Percentiles rank a stretch among this genome's conserved stretches.
These are phyloP conservation scores for Herpetospermum pedunculosum DNA, from an alignment of 306 rosid genomes.

Conservation along the genomic window DNA sequence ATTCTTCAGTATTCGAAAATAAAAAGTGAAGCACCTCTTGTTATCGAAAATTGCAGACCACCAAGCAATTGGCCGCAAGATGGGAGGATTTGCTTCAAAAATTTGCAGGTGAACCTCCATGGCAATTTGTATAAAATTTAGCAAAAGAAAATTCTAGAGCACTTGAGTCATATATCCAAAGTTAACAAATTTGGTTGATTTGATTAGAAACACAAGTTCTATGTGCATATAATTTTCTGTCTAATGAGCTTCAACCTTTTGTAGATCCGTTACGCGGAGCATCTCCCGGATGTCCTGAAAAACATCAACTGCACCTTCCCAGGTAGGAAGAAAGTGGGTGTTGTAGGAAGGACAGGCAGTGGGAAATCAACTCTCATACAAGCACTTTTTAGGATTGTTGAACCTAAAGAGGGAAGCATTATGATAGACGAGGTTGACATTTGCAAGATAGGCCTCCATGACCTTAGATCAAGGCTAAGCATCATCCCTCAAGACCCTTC, in stretches of 20 bases:
- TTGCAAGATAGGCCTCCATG: constrained; percentile 79
- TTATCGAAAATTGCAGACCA: constrained; percentile 55
- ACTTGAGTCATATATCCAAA: not conserved
- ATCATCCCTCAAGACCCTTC: constrained; percentile 91
- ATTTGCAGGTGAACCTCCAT: constrained; percentile 43
- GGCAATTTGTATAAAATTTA: not conserved
- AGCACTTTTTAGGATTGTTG: constrained; percentile 80
- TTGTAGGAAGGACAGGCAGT: constrained; percentile 93
- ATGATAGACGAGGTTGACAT: constrained; percentile 64
- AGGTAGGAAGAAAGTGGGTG: constrained; percentile 78
- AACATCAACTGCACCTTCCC: constrained; percentile 80
- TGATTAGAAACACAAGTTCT: not conserved
- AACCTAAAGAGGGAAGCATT: constrained; percentile 81
- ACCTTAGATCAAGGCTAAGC: constrained; percentile 79
- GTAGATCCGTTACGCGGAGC: constrained; percentile 90
- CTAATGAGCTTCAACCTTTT: not conserved
- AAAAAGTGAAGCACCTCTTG: constrained; percentile 74
- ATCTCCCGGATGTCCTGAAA: constrained; percentile 72
- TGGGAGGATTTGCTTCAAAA: constrained; percentile 68
- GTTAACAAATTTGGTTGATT: not conserved
- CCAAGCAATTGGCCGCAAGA: constrained; percentile 79
- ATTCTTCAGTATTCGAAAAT: constrained; percentile 66
- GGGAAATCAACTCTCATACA: constrained; percentile 96
- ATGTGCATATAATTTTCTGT: not conserved
- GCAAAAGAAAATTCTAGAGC: not conserved